Conservation (phyloP, 371 early-diverging fungal genomes). For the Batkoa obscura region DNA sequence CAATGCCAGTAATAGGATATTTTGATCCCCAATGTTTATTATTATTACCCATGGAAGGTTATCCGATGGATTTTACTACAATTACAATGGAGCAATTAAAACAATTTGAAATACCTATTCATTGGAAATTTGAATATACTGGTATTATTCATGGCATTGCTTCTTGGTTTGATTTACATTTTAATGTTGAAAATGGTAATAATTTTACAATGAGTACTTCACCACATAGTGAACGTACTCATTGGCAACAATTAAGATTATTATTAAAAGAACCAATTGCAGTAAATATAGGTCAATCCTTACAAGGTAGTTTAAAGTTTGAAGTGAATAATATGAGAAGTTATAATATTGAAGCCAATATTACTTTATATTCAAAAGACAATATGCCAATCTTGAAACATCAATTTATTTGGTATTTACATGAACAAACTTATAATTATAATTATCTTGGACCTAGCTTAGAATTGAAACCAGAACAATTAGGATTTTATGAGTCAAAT, state of each 20-base stretch:
- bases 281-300: conserved; percentile 69
- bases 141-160: conserved; percentile 87
- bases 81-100: conserved; percentile 54
- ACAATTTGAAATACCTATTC: conserved; percentile 68
- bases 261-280: conserved; percentile 85
- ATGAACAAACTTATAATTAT: conserved; percentile 85
- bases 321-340: conserved; percentile 79
- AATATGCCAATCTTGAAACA: no score
- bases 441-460: conserved; percentile 31
- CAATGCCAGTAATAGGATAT: conserved; percentile 80
- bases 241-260: conserved; percentile 96
- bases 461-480: conserved; percentile 39
- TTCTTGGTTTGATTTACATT: conserved; percentile 91
- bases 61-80: conserved; percentile 64
- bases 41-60: conserved; percentile 37
- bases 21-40: conserved; percentile 75
- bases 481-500: conserved; percentile 49
- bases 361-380: conserved; percentile 20
- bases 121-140: conserved; percentile 65
- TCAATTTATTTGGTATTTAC: conserved; percentile 73
- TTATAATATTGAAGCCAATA: conserved; percentile 57
- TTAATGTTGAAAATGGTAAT: conserved; percentile 17
- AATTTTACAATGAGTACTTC: conserved; percentile 55
- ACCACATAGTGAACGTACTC: conserved; percentile 72
- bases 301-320: conserved; percentile 72